Percentiles rank a stretch among this genome's conserved stretches.
These are phyloP conservation scores for Fusarium chlamydosporum DNA, from an alignment of 2,329 filamentous ascomycete species.

Conservation along the genomic window DNA sequence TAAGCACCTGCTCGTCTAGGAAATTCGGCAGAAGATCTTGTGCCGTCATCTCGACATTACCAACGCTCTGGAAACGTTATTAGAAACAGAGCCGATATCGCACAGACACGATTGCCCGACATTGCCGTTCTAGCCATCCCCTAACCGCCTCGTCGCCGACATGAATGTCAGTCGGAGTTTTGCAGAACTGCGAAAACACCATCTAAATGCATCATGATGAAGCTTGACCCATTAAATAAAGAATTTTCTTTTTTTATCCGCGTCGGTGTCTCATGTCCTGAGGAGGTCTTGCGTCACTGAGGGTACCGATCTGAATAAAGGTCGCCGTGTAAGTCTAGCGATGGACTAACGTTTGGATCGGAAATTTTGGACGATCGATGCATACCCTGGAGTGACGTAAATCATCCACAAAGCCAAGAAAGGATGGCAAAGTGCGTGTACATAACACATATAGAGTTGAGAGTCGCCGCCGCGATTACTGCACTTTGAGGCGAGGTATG, in stretches of 20 bases:
- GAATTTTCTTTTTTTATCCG: background rate
- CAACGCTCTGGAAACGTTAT: background rate
- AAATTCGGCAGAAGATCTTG: background rate
- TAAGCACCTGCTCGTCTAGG: background rate
- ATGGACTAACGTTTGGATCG: conserved; percentile 8
- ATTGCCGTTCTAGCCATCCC: conserved; percentile 1
- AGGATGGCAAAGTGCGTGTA: conserved; percentile 15
- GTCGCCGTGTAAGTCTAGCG: conserved; percentile 1
- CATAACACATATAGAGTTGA: conserved; percentile 2
- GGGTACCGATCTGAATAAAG: conserved; percentile 14
- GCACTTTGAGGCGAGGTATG: conserved; percentile 15
- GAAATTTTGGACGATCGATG: conserved; percentile 27
- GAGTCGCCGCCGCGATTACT: conserved; percentile 20
- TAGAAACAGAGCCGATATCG: background rate
- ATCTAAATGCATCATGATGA: conserved; percentile 1
- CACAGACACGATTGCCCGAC: background rate
- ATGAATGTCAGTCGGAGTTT: background rate
- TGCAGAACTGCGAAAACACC: conserved; percentile 6
- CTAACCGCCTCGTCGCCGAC: background rate
- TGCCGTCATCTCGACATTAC: background rate
- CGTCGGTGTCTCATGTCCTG: background rate
- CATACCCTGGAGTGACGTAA: conserved; percentile 37
- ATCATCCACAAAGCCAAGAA: conserved; percentile 19
- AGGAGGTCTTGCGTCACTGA: conserved; percentile 24
- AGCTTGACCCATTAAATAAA: conserved; percentile 1